A percentile compares a stretch with the other conserved stretches of the same genome.
These are phyloP conservation scores for Zygoascus bituminiphila DNA, from an alignment of 805 yeast genomes.

Conservation along the genomic window DNA sequence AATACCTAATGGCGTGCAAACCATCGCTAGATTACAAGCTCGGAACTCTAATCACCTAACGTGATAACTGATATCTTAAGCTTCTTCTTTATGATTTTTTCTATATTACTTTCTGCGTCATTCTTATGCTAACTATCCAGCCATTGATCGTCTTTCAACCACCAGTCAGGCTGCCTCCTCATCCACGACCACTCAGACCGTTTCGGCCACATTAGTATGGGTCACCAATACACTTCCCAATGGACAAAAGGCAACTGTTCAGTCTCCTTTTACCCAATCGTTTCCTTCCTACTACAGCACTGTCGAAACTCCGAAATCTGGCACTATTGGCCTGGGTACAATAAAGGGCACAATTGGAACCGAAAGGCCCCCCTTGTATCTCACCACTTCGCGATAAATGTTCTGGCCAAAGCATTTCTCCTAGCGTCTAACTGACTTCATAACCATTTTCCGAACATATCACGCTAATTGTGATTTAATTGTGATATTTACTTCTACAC, in stretches of 20 bases:
- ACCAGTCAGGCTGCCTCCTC: conserved; percentile 9
- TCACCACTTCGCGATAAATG: conserved; percentile 2
- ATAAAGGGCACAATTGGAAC: conserved; percentile 58
- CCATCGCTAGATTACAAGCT: too few species aligned
- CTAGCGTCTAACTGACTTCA: too few species aligned
- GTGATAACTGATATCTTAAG: not conserved
- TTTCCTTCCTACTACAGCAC: conserved; percentile 32
- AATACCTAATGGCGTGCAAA: too few species aligned
- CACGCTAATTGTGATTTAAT: too few species aligned
- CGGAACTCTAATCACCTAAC: not conserved
- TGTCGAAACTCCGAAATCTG: conserved; percentile 45
- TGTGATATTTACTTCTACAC: too few species aligned
- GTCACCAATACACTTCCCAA: conserved; percentile 20
- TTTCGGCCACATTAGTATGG: conserved; percentile 18
- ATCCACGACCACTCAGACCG: conserved; percentile 8
- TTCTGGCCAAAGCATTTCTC: too few species aligned
- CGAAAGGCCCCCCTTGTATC: conserved; percentile 14
- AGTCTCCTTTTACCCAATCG: conserved; percentile 36
- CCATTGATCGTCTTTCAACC: conserved; percentile 10
- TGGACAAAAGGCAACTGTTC: conserved; percentile 29
- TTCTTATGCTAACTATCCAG: conserved; percentile 2
- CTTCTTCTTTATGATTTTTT: not conserved
- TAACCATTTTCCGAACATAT: too few species aligned
- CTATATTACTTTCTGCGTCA: not conserved
- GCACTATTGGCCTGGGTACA: conserved; percentile 72